phyloP scores from a whole-genome alignment of 2,329 filamentous ascomycete genomes.

The Colletotrichum tropicale region DNA sequence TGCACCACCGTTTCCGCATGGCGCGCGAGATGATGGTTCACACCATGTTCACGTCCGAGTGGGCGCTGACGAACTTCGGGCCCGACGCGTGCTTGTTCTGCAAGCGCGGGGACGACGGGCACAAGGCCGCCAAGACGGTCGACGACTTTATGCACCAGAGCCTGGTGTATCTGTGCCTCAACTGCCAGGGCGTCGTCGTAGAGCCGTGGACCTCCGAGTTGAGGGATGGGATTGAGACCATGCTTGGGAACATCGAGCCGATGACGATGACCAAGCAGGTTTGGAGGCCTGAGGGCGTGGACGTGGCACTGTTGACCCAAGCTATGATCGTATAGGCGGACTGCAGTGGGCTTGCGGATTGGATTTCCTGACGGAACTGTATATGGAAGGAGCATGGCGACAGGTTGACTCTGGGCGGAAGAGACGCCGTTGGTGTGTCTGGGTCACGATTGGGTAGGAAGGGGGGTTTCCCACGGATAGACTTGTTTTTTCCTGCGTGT shows the following conservation, averaged over 20 bases:
- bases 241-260: slow-evolving; percentile 18
- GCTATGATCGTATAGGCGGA: neutral
- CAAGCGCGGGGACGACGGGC: slow-evolving; percentile 14
- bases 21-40: slow-evolving; percentile 26
- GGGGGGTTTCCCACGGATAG: neutral
- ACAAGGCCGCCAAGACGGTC: neutral
- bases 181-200: slow-evolving; percentile 31
- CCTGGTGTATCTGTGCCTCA: slow-evolving; percentile 36
- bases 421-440: neutral
- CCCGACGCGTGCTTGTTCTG: slow-evolving; percentile 35
- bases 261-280: neutral
- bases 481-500: neutral
- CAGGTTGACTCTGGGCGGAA: neutral
- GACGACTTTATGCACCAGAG: neutral
- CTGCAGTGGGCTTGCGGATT: neutral
- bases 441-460: neutral
- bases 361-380: neutral
- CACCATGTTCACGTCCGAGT: slow-evolving; percentile 29
- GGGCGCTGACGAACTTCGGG: slow-evolving; percentile 26
- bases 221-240: neutral
- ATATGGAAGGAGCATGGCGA: neutral
- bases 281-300: neutral
- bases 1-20: slow-evolving; percentile 35
- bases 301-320: neutral
- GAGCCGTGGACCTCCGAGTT: neutral